These are phyloP conservation scores for Sclerotinia glacialis DNA, from an alignment of 2,329 filamentous ascomycete genomes.

Conservation along the genomic window DNA sequence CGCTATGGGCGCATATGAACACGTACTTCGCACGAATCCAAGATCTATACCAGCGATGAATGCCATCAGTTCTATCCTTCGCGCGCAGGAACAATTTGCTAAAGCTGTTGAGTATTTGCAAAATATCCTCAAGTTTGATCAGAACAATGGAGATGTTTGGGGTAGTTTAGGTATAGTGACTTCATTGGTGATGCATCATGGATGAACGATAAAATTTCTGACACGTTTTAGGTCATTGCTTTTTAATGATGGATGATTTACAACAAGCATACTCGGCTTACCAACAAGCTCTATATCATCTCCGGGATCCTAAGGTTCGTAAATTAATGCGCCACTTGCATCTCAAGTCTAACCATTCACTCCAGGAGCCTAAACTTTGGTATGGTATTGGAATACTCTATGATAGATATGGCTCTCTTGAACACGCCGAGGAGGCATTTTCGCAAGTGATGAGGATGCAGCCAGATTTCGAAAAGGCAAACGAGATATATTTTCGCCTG, in stretches of 20 bases:
- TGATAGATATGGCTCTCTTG: slow-evolving; percentile 90
- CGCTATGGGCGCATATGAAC: slow-evolving; percentile 86
- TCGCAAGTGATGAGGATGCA: slow-evolving; percentile 99
- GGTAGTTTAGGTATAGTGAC: slow-evolving; percentile 74
- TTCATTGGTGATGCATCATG: slow-evolving; percentile 2
- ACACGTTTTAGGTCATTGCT: slow-evolving; percentile 74
- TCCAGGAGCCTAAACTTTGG: slow-evolving; percentile 91
- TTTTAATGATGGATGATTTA: slow-evolving; percentile 96
- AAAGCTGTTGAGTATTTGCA: slow-evolving; percentile 93
- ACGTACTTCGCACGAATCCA: slow-evolving; percentile 80
- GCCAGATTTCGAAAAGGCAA: slow-evolving; percentile 95
- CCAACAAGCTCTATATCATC: slow-evolving; percentile 89
- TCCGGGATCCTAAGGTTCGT: slow-evolving; percentile 83
- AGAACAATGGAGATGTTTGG: slow-evolving; percentile 91
- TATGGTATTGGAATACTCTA: slow-evolving; percentile 98
- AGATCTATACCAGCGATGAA: slow-evolving; percentile 92
- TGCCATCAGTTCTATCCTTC: slow-evolving; percentile 85
- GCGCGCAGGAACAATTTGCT: slow-evolving; percentile 88
- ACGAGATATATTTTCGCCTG: slow-evolving; percentile 96
- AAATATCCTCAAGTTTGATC: slow-evolving; percentile 85
- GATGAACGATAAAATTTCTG: slow-evolving; percentile 26
- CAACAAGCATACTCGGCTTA: slow-evolving; percentile 97
- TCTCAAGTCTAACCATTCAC: slow-evolving; percentile 24
- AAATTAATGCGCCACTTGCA: background rate
- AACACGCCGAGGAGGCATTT: slow-evolving; percentile 97